Evolutionary conservation across 164 flowering plant genomes (phyloP).

Genomic region (Umbellularia californica): DNA sequence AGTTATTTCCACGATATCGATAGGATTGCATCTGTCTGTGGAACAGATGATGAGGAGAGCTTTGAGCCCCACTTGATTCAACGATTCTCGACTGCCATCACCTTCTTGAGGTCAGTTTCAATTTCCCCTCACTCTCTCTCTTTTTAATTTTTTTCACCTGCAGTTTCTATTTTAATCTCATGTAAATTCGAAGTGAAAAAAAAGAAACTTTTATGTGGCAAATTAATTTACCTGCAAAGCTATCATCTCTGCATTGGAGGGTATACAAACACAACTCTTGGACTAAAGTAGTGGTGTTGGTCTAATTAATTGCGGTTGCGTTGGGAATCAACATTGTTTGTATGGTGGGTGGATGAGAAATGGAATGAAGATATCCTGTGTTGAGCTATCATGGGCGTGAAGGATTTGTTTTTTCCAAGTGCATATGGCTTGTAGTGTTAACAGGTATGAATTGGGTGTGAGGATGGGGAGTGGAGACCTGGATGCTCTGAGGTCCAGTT

Average conservation of each 20-base stretch:
- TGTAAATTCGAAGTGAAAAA: neutral
- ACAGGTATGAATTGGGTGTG: too few relatives aligned
- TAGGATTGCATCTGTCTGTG: conserved; percentile 46
- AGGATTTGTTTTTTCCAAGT: too few relatives aligned
- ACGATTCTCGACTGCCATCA: conserved; percentile 40
- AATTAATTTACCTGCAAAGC: neutral
- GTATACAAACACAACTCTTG: neutral
- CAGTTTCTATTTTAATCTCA: neutral
- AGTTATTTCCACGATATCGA: conserved; percentile 55
- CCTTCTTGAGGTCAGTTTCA: conserved; percentile 44
- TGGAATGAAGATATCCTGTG: too few relatives aligned
- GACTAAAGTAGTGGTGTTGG: neutral
- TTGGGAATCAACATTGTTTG: neutral
- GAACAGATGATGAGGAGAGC: conserved; percentile 22
- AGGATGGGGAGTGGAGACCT: too few relatives aligned
- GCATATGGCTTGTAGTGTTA: too few relatives aligned
- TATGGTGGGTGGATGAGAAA: too few relatives aligned
- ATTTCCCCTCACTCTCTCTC: neutral
- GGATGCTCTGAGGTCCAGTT: too few relatives aligned
- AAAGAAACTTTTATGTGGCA: neutral
- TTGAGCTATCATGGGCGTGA: too few relatives aligned
- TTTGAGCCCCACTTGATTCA: conserved; percentile 33
- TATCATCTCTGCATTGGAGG: neutral
- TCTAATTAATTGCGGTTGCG: neutral
- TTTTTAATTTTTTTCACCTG: neutral